phyloP scores from a whole-genome alignment of 192 early-diverging fungal species.

The Funneliformis mosseae region DNA sequence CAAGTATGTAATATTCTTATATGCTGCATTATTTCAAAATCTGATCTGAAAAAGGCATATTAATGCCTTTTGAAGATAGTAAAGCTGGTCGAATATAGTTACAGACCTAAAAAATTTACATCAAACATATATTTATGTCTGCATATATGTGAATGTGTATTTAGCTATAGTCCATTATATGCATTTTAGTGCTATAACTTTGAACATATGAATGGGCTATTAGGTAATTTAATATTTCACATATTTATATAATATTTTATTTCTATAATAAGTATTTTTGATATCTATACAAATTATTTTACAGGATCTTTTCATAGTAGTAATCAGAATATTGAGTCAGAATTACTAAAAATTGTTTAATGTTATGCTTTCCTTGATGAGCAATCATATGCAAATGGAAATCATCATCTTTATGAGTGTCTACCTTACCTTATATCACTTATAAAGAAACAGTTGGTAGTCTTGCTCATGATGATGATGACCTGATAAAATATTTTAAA shows the following conservation, averaged over 20 bases:
- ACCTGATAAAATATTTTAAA: neutral
- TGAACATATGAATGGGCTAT: neutral
- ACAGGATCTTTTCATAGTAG: too few species aligned
- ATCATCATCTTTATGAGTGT: too few species aligned
- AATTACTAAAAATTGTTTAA: too few species aligned
- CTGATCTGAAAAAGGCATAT: neutral
- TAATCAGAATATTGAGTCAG: too few species aligned
- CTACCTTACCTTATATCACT: too few species aligned
- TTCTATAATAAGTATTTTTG: too few species aligned
- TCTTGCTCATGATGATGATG: neutral
- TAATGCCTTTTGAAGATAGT: neutral
- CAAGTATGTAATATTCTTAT: neutral
- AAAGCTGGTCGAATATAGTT: neutral
- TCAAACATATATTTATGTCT: neutral
- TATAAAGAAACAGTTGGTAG: neutral
- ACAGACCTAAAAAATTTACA: neutral
- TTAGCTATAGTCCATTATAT: neutral
- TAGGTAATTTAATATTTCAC: too few species aligned
- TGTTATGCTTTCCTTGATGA: too few species aligned
- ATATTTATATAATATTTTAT: too few species aligned
- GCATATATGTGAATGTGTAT: neutral
- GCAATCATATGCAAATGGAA: too few species aligned
- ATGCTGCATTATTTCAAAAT: neutral
- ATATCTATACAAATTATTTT: too few species aligned
- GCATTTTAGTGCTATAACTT: neutral